Evolutionary conservation across 768 basidiomycete genomes (phyloP), one percentile per base, ranked within the genome.

Genomic region (Gyrodon lividus): DNA sequence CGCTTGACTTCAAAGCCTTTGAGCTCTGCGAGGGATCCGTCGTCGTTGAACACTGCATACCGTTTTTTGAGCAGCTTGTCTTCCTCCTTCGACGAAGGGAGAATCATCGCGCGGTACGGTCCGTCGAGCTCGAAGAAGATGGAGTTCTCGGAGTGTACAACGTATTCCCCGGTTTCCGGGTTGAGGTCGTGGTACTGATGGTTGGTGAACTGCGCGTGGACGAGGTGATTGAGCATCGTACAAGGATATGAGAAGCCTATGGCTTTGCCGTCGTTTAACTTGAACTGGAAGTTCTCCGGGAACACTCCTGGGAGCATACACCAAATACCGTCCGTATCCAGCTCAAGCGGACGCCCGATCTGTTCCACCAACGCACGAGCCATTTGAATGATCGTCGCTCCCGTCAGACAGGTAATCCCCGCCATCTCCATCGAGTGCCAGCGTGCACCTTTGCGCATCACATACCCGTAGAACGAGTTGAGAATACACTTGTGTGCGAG

Each of bases 401-500:
- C 97, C 0, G 97, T 98, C 46, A 98, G 75, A 72, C 97, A 99
- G 10, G 97, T 98, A 56, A 99, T 98, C 6, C 97, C 97, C 1
- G 97, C 97, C 97, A 99, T 99, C 75, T 99, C 97, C 97, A 99
- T 98, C 24, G 96, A 98, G 69, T 98, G 95, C 97, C 97, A 99
- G 26, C 97, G 78, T 16, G 97, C 97, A 46, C 97, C 97, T 67
- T 99, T 98, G 35, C 97, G 85, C 97, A 98, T 98, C 67, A 99
- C 96, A 61, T 99, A 99, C 31, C 97, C 97, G 66, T 99, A 99
- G 78, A 99, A 99, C 3, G 97, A 98, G 76, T 99, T 99, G 58
- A 99, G 82, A 66, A 99, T 99, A 65, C 95, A 98, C 74, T 99
- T 99, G 80, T 99, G 97, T 4, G 97, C 97, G 23, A 99, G 86